Conservation (phyloP, 75 land plant species). For the Sequoiadendron giganteum region DNA sequence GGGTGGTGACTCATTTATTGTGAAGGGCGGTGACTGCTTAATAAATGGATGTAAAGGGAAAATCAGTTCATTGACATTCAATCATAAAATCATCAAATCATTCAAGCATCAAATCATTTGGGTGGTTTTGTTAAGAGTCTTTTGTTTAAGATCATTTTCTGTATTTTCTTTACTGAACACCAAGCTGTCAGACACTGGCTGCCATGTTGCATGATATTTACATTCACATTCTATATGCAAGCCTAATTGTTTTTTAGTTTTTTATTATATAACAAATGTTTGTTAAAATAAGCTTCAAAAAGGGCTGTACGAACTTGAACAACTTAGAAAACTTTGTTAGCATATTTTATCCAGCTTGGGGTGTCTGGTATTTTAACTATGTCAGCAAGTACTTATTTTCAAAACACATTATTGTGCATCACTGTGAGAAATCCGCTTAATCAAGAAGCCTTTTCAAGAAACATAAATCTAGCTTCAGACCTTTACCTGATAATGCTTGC, state of each 20-base stretch:
- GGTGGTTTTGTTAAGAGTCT: too few species aligned
- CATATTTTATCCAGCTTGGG: background rate
- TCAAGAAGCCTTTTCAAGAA: background rate
- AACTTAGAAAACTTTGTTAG: background rate
- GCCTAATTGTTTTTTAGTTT: background rate
- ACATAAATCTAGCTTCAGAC: background rate
- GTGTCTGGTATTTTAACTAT: background rate
- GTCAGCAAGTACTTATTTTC: background rate
- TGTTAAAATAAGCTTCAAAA: background rate
- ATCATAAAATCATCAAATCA: too few species aligned
- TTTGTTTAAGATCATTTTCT: too few species aligned
- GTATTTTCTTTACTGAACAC: too few species aligned
- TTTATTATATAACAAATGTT: background rate
- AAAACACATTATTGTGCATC: background rate
- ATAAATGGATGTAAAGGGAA: too few species aligned
- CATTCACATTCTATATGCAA: too few species aligned
- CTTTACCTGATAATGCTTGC: background rate
- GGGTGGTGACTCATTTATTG: too few species aligned
- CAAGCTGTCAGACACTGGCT: too few species aligned
- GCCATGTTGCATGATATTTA: too few species aligned
- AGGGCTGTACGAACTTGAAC: background rate
- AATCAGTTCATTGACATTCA: too few species aligned
- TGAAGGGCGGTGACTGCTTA: too few species aligned
- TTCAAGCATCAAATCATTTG: too few species aligned
- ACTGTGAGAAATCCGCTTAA: background rate